A percentile compares a stretch with the other conserved stretches of the same genome.
phyloP scores from a whole-genome alignment of 2,329 filamentous ascomycete genomes.

The Phialophora chinensis region DNA sequence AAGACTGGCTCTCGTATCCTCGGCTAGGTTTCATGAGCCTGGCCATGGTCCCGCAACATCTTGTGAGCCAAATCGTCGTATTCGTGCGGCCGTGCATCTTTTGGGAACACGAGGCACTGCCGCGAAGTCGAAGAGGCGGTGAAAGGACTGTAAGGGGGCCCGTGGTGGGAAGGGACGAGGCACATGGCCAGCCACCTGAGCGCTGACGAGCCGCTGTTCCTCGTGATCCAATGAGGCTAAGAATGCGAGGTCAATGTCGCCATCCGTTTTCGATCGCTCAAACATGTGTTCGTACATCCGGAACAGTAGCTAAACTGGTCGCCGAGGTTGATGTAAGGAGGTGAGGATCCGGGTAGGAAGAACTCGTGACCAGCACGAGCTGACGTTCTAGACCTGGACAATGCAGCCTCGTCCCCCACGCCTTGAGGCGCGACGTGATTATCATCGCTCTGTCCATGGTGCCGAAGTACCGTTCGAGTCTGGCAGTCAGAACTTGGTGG shows the following conservation, averaged over 20 bases:
- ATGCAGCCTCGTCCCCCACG: background rate
- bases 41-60: background rate
- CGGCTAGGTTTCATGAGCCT: background rate
- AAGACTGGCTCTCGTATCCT: background rate
- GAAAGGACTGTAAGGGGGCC: background rate
- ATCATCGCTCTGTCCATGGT: background rate
- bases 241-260: background rate
- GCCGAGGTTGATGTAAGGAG: background rate
- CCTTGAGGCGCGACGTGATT: background rate
- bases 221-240: background rate
- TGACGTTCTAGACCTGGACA: background rate
- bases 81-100: background rate
- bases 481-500: background rate
- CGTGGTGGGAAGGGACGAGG: background rate
- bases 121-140: background rate
- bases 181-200: background rate
- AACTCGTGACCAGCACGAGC: background rate
- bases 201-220: background rate
- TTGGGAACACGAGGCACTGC: background rate
- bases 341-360: background rate
- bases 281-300: background rate
- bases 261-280: background rate
- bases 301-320: background rate
- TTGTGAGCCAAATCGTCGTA: background rate
- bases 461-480: background rate